Evolutionary conservation across 352 stramenopile genomes (phyloP), one percentile per base, ranked within the genome.

Genomic region (Pythium chondricola): DNA sequence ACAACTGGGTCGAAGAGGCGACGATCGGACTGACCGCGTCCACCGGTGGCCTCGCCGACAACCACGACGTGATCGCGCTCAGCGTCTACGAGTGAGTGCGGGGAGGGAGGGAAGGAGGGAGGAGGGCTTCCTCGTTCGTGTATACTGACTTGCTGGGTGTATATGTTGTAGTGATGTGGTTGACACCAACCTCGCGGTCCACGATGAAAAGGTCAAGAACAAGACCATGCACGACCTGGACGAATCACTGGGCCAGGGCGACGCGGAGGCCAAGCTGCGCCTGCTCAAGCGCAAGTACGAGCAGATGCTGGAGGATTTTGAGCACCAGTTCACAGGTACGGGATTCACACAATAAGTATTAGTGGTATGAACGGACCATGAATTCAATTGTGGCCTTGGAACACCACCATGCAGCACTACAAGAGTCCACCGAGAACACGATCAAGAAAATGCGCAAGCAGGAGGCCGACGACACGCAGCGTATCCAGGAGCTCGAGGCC

Each of bases 321-420:
- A 93, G 52, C 83, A 90, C 48, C 62, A 93, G 60, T 84, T 91
- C 52, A 86, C 76, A n/a, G n/a, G n/a, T n/a, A n/a, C n/a, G n/a
- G n/a, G n/a, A n/a, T n/a, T n/a, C n/a, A n/a, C n/a, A n/a, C n/a
- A n/a, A n/a, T n/a, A n/a, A n/a, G n/a, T n/a, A n/a, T n/a, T n/a
- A n/a, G n/a, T n/a, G n/a, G n/a, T n/a, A n/a, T n/a, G n/a, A n/a
- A n/a, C n/a, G n/a, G n/a, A n/a, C n/a, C n/a, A n/a, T n/a, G n/a
- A n/a, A n/a, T n/a, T n/a, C n/a, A n/a, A n/a, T n/a, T n/a, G n/a
- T n/a, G n/a, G n/a, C n/a, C n/a, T n/a, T n/a, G n/a, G n/a, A n/a
- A n/a, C n/a, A n/a, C n/a, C n/a, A n/a, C n/a, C n/a, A n/a, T n/a
- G n/a, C n/a, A 57, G 74, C 81, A 17, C 56, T 93, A 17, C 86